These are phyloP conservation scores for Curvularia spicifera DNA, from an alignment of 2,329 filamentous ascomycete genomes.

Conservation along the genomic window DNA sequence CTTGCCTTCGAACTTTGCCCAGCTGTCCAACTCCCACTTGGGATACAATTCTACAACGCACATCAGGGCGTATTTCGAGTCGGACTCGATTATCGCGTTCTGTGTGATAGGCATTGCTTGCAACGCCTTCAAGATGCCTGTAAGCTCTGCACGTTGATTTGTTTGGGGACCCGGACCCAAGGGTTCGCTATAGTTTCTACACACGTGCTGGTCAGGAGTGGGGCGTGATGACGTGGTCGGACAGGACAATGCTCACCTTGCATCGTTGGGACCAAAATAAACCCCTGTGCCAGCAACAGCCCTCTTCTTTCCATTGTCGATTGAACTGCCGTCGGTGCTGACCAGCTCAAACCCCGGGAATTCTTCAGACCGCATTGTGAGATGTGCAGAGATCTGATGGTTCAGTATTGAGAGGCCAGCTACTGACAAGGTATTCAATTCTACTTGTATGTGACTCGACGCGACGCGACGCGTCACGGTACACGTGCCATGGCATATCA, in stretches of 20 bases:
- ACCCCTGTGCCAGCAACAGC: constrained; percentile 65
- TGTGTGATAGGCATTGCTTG: neutral
- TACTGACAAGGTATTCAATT: too few species aligned
- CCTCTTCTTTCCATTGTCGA: constrained; percentile 56
- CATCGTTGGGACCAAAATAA: neutral
- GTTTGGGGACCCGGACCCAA: constrained; percentile 65
- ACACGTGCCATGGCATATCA: too few species aligned
- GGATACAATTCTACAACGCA: neutral
- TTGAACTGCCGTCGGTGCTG: neutral
- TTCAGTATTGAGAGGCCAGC: neutral
- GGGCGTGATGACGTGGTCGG: neutral
- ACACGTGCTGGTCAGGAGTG: neutral
- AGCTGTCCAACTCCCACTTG: neutral
- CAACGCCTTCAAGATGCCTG: constrained; percentile 67
- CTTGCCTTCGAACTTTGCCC: neutral
- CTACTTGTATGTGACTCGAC: too few species aligned
- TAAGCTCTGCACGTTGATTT: constrained; percentile 89
- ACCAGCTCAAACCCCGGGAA: neutral
- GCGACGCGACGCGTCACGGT: too few species aligned
- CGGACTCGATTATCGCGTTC: neutral
- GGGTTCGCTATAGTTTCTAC: neutral
- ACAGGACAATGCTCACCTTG: neutral
- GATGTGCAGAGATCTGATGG: neutral
- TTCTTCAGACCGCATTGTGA: neutral
- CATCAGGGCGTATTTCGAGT: neutral